These are phyloP conservation scores for Uronychia setigera DNA, from an alignment of 73 alveolate species.

Conservation along the genomic window DNA sequence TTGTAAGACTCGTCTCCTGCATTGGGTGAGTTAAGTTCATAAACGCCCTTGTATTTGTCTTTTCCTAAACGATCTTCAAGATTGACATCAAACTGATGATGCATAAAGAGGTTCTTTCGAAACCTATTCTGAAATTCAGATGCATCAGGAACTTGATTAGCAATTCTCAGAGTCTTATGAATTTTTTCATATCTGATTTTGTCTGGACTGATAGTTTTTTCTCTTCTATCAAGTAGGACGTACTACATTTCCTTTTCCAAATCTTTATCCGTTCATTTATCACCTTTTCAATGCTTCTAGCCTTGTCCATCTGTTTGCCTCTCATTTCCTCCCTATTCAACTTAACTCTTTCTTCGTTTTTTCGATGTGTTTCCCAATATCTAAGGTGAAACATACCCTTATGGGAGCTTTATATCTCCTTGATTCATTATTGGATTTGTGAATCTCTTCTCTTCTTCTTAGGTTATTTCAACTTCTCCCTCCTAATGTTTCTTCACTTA, in stretches of 20 bases:
- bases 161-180: not conserved
- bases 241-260: not conserved
- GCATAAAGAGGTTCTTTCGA: not conserved
- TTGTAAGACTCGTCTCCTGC: not conserved
- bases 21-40: not conserved
- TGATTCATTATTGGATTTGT: too few relatives aligned
- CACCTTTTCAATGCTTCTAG: too few relatives aligned
- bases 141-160: not conserved
- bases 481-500: not conserved
- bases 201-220: not conserved
- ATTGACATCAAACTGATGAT: not conserved
- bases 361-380: too few relatives aligned
- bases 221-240: not conserved
- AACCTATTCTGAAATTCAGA: not conserved
- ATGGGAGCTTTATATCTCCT: too few relatives aligned
- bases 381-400: too few relatives aligned
- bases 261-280: too few relatives aligned
- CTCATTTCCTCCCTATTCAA: too few relatives aligned
- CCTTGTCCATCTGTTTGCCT: too few relatives aligned
- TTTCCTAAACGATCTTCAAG: not conserved
- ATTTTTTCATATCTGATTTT: not conserved
- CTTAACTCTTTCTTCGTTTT: too few relatives aligned
- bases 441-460: too few relatives aligned
- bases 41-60: not conserved
- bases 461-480: too few relatives aligned